These are phyloP conservation scores for Daldinia sp. DNA, from an alignment of 2,329 filamentous ascomycete species.

Conservation along the genomic window DNA sequence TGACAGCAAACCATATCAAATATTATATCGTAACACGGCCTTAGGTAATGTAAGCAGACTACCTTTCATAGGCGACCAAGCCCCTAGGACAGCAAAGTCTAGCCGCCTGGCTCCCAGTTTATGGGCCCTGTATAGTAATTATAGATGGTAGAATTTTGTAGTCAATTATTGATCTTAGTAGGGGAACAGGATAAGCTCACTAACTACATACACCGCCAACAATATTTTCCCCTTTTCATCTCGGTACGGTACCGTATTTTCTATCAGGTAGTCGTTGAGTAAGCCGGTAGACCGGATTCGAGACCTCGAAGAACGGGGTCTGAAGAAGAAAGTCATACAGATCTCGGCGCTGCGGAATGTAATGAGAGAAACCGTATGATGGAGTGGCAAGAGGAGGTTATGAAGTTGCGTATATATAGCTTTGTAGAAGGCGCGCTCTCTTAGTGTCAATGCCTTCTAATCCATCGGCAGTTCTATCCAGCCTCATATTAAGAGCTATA, in stretches of 20 bases:
- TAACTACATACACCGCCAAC: neutral
- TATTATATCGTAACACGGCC: neutral
- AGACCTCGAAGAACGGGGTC: neutral
- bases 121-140: neutral
- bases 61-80: slow-evolving; percentile 15
- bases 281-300: neutral
- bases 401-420: slow-evolving; percentile 13
- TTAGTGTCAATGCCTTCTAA: neutral
- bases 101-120: neutral
- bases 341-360: neutral
- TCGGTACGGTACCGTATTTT: neutral
- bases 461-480: neutral
- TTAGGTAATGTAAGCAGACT: slow-evolving; percentile 25
- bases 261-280: neutral
- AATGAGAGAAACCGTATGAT: neutral
- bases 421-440: neutral
- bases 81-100: neutral
- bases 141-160: neutral
- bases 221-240: slow-evolving; percentile 22
- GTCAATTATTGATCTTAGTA: neutral
- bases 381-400: neutral
- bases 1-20: slow-evolving; percentile 10
- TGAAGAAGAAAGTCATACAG: slow-evolving; percentile 4
- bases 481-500: neutral
- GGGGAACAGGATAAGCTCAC: slow-evolving; percentile 11